phyloP scores from a whole-genome alignment of 2,329 filamentous ascomycete species.

The Sphaerulina musiva region DNA sequence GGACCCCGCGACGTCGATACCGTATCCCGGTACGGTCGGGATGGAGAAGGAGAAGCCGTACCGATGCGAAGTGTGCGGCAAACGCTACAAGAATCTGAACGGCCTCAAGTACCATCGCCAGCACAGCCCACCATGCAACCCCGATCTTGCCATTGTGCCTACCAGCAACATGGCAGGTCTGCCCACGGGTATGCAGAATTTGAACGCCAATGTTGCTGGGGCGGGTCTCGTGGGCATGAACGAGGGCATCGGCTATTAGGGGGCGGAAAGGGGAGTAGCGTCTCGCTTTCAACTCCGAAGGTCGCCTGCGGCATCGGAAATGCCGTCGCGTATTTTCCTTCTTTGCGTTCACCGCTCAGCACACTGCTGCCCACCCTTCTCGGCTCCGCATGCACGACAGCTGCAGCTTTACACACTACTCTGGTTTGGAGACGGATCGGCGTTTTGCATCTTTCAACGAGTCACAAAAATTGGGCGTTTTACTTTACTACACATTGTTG shows the following conservation, averaged over 20 bases:
- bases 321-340: not conserved
- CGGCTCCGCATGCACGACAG: conserved; percentile 8
- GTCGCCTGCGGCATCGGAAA: conserved; percentile 12
- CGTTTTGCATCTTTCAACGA: not conserved
- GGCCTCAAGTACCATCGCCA: conserved; percentile 81
- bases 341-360: conserved; percentile 13
- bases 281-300: conserved; percentile 11
- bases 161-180: conserved; percentile 27
- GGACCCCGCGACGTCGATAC: conserved; percentile 86
- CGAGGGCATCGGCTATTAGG: conserved; percentile 28
- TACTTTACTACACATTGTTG: conserved; percentile 13
- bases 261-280: not conserved
- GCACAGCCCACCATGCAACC: conserved; percentile 81
- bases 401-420: conserved; percentile 9
- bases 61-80: conserved; percentile 92
- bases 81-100: conserved; percentile 98
- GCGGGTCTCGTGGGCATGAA: conserved; percentile 49
- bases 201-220: conserved; percentile 46
- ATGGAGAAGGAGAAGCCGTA: conserved; percentile 99
- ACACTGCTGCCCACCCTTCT: conserved; percentile 1
- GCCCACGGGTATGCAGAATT: conserved; percentile 37
- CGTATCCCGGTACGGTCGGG: conserved; percentile 92
- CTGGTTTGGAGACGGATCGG: not conserved
- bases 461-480: conserved; percentile 4
- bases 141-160: conserved; percentile 59